Percentiles rank a stretch among this genome's conserved stretches.
These are phyloP conservation scores for Kokia cookei DNA, from an alignment of 441 rosid species.

Conservation along the genomic window DNA sequence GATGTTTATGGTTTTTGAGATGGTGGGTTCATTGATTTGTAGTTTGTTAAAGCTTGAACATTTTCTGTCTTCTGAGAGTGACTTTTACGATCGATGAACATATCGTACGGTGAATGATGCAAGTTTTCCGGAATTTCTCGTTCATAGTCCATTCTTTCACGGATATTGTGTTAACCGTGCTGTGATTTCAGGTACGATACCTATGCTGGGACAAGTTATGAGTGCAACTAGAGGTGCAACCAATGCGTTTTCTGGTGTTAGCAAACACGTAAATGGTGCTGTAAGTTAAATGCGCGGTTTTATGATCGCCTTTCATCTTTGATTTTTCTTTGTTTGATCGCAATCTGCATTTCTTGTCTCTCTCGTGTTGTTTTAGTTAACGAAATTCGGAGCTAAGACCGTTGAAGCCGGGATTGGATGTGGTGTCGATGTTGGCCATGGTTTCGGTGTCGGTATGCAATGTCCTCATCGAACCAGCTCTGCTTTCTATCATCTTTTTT, in stretches of 20 bases:
- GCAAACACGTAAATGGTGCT: constrained; percentile 53
- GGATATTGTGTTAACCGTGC: not conserved
- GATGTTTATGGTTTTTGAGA: not conserved
- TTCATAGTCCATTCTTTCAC: not conserved
- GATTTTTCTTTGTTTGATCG: not conserved
- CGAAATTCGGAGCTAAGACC: constrained; percentile 71
- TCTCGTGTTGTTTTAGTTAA: constrained; percentile 37
- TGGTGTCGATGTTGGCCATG: constrained; percentile 92
- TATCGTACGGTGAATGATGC: not conserved
- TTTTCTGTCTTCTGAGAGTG: not conserved
- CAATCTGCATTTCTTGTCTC: constrained; percentile 9
- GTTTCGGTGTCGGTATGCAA: constrained; percentile 85
- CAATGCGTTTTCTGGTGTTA: constrained; percentile 68
- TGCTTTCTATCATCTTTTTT: not conserved
- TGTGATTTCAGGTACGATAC: constrained; percentile 50
- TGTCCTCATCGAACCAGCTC: not conserved
- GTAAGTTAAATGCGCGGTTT: constrained; percentile 31
- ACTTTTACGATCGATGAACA: not conserved
- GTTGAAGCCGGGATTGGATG: constrained; percentile 79
- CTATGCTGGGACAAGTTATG: constrained; percentile 74
- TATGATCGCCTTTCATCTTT: not conserved
- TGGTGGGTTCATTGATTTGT: not conserved
- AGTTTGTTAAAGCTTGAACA: not conserved
- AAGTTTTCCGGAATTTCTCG: not conserved
- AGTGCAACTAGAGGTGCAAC: constrained; percentile 91